A percentile compares a stretch with the other conserved stretches of the same genome.
phyloP scores from a whole-genome alignment of 345 rosid genomes.

The Eucalyptus erythrocorys region DNA sequence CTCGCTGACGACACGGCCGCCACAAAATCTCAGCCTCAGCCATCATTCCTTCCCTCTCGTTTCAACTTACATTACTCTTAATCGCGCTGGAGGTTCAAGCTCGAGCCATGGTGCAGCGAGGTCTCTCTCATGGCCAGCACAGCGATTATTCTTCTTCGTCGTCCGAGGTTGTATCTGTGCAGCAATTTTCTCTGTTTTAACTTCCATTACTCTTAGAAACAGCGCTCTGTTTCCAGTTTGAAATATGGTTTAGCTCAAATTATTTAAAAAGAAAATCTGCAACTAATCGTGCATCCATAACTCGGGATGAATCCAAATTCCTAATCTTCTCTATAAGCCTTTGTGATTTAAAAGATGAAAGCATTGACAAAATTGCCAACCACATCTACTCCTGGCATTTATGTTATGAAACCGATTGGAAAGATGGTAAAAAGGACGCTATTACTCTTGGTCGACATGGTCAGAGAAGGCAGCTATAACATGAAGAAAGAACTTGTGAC shows the following conservation, averaged over 20 bases:
- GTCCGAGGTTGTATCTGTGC: background rate
- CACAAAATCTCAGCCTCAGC: conserved; percentile 7
- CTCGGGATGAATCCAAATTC: background rate
- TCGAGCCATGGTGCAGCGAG: background rate
- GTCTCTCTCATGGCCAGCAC: background rate
- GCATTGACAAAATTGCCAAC: background rate
- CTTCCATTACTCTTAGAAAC: background rate
- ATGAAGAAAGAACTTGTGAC: background rate
- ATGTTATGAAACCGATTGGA: background rate
- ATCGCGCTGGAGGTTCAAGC: background rate
- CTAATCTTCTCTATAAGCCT: background rate
- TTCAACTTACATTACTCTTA: conserved; percentile 2
- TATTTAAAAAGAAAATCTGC: background rate
- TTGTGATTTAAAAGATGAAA: background rate
- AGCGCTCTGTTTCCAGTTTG: background rate
- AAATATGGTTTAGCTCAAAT: background rate
- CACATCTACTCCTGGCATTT: background rate
- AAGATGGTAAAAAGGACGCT: background rate
- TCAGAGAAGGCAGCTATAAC: background rate
- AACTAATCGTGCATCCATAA: background rate
- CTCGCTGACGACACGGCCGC: background rate
- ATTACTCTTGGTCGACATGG: background rate
- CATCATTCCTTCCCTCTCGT: background rate
- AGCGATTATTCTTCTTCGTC: background rate
- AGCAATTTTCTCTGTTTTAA: background rate